Percentiles rank a stretch among this genome's conserved stretches.
These are phyloP conservation scores for Adiantum capillusveneris DNA, from an alignment of 75 land plant genomes.

Conservation along the genomic window DNA sequence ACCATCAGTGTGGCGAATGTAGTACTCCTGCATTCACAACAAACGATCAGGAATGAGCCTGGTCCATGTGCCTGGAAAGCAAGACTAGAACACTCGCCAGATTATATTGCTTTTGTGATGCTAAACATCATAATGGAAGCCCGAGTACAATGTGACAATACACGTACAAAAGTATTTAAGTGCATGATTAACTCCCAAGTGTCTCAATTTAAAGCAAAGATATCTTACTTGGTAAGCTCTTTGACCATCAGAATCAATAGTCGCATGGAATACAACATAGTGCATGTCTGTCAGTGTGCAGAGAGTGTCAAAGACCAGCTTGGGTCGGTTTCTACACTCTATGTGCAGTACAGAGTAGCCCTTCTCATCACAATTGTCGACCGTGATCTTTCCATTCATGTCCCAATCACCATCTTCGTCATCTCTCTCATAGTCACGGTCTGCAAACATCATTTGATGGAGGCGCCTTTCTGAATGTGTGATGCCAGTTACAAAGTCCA, in stretches of 20 bases:
- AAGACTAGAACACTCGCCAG: no score
- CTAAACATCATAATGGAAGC: no score
- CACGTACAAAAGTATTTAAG: no score
- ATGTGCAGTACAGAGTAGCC: conserved; percentile 29
- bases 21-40: conserved; percentile 94
- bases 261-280: conserved; percentile 34
- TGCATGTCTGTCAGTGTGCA: conserved; percentile 39
- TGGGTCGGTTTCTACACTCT: conserved; percentile 29
- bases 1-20: conserved; percentile 78
- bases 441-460: conserved; percentile 78
- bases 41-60: neutral
- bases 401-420: neutral
- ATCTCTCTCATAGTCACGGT: conserved; percentile 50
- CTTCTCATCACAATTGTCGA: conserved; percentile 18
- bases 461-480: conserved; percentile 69
- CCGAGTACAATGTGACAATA: no score
- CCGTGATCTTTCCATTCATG: conserved; percentile 12
- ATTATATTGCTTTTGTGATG: no score
- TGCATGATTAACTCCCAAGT: neutral
- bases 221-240: neutral
- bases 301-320: conserved; percentile 32
- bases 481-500: conserved; percentile 22
- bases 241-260: neutral
- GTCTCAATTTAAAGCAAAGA: neutral
- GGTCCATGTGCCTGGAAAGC: no score